Conservation (phyloP, 495 filamentous ascomycete species). For the Neurospora cerealis region DNA sequence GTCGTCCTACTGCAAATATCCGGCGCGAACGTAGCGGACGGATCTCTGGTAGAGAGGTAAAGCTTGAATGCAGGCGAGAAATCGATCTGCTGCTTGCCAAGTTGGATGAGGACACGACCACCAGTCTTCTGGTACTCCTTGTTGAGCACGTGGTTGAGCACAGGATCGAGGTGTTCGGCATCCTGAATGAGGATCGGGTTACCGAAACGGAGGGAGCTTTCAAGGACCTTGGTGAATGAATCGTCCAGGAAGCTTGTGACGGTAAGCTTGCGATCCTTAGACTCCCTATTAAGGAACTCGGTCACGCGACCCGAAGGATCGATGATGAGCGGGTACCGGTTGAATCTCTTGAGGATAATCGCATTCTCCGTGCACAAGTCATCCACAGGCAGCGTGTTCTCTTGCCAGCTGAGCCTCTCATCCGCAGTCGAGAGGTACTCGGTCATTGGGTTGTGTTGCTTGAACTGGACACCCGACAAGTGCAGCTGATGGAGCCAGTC, state of each 20-base stretch:
- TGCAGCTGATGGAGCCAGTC: constrained; percentile 91
- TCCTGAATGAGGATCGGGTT: constrained; percentile 98
- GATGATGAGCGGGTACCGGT: constrained; percentile 96
- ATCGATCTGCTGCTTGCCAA: constrained; percentile 98
- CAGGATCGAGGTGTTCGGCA: constrained; percentile 90
- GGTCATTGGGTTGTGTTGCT: constrained; percentile 85
- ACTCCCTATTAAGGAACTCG: constrained; percentile 90
- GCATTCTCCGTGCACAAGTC: constrained; percentile 98
- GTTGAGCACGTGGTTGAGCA: constrained; percentile 97
- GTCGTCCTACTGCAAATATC: constrained; percentile 97
- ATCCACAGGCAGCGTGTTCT: constrained; percentile 91
- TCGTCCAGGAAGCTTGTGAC: constrained; percentile 98
- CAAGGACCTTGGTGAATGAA: constrained; percentile 94
- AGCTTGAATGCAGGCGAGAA: constrained; percentile 96
- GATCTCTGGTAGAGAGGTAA: constrained; percentile 91
- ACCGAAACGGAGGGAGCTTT: constrained; percentile 92
- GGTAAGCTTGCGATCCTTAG: constrained; percentile 84
- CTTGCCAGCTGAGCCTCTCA: constrained; percentile 89
- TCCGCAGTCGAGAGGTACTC: constrained; percentile 97
- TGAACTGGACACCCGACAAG: constrained; percentile 83
- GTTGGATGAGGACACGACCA: constrained; percentile 93
- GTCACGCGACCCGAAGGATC: constrained; percentile 91
- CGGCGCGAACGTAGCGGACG: constrained; percentile 91
- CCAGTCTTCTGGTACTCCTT: constrained; percentile 99
- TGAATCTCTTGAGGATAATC: constrained; percentile 93